Conservation (phyloP, 345 rosid species). For the Populus tremula region DNA sequence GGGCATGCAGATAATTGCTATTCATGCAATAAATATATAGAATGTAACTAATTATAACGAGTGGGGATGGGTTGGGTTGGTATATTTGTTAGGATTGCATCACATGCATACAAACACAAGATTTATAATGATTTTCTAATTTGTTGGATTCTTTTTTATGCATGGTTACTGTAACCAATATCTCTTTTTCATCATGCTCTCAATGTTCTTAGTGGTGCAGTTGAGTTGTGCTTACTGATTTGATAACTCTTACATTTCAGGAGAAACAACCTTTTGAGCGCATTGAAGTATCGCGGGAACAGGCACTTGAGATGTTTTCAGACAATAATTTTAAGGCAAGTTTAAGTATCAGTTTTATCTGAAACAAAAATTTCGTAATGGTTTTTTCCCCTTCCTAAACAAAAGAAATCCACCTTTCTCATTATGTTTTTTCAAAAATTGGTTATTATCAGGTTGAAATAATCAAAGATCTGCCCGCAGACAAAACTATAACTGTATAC, state of each 20-base stretch:
- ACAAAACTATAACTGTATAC: conserved; percentile 91
- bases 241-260: conserved; percentile 30
- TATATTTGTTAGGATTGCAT: neutral
- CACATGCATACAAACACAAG: neutral
- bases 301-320: conserved; percentile 85
- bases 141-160: neutral
- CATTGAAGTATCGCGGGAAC: conserved; percentile 85
- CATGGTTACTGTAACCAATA: neutral
- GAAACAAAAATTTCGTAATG: neutral
- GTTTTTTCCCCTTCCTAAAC: conserved; percentile 14
- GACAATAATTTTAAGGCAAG: conserved; percentile 87
- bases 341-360: conserved; percentile 10
- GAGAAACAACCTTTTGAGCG: conserved; percentile 92
- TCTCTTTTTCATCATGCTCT: neutral
- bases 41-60: neutral
- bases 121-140: neutral
- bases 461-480: conserved; percentile 76
- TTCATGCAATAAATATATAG: neutral
- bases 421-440: neutral
- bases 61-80: neutral
- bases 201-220: neutral
- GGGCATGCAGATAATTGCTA: neutral
- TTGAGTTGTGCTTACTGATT: neutral
- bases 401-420: neutral
- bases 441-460: conserved; percentile 70